phyloP scores from a whole-genome alignment of 2,329 filamentous ascomycete genomes.

The Penicillium oxalicum region DNA sequence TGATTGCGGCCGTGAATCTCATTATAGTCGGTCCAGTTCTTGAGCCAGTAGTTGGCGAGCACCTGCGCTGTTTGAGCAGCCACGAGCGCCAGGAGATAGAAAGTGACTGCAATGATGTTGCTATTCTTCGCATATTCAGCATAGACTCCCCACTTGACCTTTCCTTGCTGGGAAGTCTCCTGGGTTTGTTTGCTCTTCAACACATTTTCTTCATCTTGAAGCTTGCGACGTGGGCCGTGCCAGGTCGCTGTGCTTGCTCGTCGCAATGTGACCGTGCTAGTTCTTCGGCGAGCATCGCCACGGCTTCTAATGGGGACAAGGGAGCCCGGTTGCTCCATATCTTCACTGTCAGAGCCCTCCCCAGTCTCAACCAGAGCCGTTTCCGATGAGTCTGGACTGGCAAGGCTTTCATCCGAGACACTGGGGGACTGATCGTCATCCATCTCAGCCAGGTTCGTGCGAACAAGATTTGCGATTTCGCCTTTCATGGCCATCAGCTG shows the following conservation, averaged over 20 bases:
- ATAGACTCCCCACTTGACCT: slow-evolving; percentile 97
- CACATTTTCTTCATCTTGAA: slow-evolving; percentile 68
- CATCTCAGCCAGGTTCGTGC: slow-evolving; percentile 54
- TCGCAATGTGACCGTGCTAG: slow-evolving; percentile 72
- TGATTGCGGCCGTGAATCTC: slow-evolving; percentile 61
- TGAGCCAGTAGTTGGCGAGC: slow-evolving; percentile 85
- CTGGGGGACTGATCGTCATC: slow-evolving; percentile 44
- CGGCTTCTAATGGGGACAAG: slow-evolving; percentile 65
- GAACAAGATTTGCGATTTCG: slow-evolving; percentile 77
- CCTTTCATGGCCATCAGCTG: slow-evolving; percentile 93
- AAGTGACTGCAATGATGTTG: slow-evolving; percentile 73
- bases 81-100: slow-evolving; percentile 73
- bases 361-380: slow-evolving; percentile 47
- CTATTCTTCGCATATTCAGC: slow-evolving; percentile 90
- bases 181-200: slow-evolving; percentile 79
- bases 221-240: slow-evolving; percentile 74
- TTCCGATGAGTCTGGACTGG: slow-evolving; percentile 65
- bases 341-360: slow-evolving; percentile 51
- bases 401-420: slow-evolving; percentile 55
- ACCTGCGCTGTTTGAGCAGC: slow-evolving; percentile 77
- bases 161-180: slow-evolving; percentile 87
- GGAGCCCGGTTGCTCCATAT: slow-evolving; percentile 67
- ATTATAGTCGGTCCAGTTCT: slow-evolving; percentile 83
- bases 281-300: slow-evolving; percentile 55
- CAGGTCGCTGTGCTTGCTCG: slow-evolving; percentile 90